Percentiles rank a stretch among this genome's conserved stretches.
Evolutionary conservation across 176 grass and related monocot genomes (phyloP).

Genomic region (Neostapfia colusana): DNA sequence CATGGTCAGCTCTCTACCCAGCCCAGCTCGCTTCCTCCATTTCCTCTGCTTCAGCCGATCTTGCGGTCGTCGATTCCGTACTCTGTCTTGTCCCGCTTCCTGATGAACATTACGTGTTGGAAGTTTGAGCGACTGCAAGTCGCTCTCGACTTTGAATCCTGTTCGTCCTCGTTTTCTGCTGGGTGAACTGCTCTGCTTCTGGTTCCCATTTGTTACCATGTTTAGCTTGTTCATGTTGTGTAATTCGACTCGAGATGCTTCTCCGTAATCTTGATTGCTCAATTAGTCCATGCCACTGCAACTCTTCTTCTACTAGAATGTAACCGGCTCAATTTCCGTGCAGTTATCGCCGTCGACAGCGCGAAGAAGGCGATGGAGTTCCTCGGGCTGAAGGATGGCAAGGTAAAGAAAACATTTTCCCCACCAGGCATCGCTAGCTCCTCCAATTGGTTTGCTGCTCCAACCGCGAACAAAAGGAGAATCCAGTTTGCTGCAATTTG

Average conservation of each 20-base stretch:
- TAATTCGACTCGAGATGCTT: background rate
- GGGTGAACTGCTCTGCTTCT: no score
- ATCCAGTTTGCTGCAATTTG: background rate
- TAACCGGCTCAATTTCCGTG: constrained; percentile 23
- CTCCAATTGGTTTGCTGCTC: background rate
- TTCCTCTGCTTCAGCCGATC: background rate
- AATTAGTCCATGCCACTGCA: background rate
- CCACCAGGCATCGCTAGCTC: background rate
- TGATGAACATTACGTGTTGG: background rate
- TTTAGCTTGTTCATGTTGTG: background rate
- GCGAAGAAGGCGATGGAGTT: constrained; percentile 91
- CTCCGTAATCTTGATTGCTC: background rate
- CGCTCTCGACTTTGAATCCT: background rate
- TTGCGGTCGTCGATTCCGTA: background rate
- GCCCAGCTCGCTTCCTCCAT: background rate
- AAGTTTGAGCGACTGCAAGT: background rate
- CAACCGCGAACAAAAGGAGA: background rate
- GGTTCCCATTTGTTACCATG: background rate
- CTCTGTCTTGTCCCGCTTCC: no score
- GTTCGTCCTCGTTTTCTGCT: background rate
- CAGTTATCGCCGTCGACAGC: constrained; percentile 91
- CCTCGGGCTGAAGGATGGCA: constrained; percentile 73
- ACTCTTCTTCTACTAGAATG: background rate
- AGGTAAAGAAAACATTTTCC: background rate
- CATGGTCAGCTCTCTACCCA: constrained; percentile 42